A percentile compares a stretch with the other conserved stretches of the same genome.
Evolutionary conservation across 331 rosid genomes (phyloP).

Genomic region (Erythrophleum ivorense): DNA sequence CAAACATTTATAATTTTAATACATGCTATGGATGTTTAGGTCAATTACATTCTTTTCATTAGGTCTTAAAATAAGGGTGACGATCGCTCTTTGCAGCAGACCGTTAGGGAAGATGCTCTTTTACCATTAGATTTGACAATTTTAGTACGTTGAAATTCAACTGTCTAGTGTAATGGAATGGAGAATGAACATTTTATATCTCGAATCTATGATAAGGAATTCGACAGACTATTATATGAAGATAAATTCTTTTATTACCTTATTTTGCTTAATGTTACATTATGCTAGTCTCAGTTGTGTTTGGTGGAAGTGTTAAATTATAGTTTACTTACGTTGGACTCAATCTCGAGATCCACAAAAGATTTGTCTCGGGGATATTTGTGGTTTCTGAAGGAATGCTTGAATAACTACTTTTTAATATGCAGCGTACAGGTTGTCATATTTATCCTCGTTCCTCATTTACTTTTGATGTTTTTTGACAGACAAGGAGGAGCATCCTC

Average conservation of each 20-base stretch:
- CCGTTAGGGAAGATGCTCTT: constrained; percentile 1
- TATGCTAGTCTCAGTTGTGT: neutral
- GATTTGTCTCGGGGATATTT: neutral
- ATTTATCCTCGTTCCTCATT: constrained; percentile 1
- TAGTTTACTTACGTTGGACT: constrained; percentile 20
- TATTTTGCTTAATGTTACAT: neutral
- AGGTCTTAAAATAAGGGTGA: neutral
- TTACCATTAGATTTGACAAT: neutral
- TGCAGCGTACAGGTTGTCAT: neutral
- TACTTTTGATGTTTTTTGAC: constrained; percentile 29
- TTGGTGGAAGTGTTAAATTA: neutral
- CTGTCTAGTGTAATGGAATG: neutral
- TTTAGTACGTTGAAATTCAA: neutral
- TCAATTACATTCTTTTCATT: constrained; percentile 33
- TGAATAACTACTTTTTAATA: neutral
- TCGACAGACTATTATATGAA: neutral
- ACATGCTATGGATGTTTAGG: constrained; percentile 54
- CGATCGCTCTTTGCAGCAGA: neutral
- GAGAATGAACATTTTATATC: neutral
- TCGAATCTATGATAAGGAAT: neutral
- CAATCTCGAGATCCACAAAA: constrained; percentile 33
- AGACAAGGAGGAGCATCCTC: constrained; percentile 76
- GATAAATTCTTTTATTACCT: neutral
- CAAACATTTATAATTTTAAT: constrained; percentile 45
- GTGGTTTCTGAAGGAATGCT: constrained; percentile 18